Base-by-base conservation (phyloP, 2,329 filamentous ascomycete species). In the Metarhizium album region DNA sequence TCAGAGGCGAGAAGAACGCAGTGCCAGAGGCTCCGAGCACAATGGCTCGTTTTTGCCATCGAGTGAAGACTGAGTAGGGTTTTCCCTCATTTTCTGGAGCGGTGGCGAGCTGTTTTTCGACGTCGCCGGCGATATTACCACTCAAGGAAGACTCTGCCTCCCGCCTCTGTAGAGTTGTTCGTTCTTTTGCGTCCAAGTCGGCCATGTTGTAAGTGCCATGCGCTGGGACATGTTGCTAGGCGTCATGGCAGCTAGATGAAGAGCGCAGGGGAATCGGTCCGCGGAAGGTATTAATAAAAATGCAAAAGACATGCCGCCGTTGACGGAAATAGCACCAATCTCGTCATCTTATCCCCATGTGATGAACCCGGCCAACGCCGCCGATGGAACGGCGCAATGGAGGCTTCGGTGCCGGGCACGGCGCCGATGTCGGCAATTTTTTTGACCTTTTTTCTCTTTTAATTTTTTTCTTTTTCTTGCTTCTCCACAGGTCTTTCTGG, bases 1-100 rank as follows among this genome's bases (percentile, higher is more conserved):
- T 71, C 45, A 75, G 59, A 2, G 72, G 72, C 7, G 72, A 75
- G 58, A 74, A 72, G 58, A 74, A 65, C 35, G 70, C 70, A 5
- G 63, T 64, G 4, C 64, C 46, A 2, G 70, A 61, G 3, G 67
- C 68, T 4, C 60, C 65, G 3, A 72, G 53, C n/a, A 73, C 66
- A 40, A 74, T 66, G 42, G 63, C 50, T 4, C 67, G 64, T 48
- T 74, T 74, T 42, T 70, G 57, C 64, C 67, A 67, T 53, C 56
- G 52, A 5, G 68, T 66, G 57, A 68, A 69, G 51, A 67, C 55
- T 1, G 70, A 71, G 35, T 70, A 73, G 3, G 59, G 60, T 3
- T 58, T 56, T 9, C 53, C 48, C 3, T 50, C 38, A 2, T 47
- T 31, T 33, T 50, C 45, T 33, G 47, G 35, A 22, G 45, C 38